phyloP scores from a whole-genome alignment of 2,329 filamentous ascomycete species.

The Colletotrichum filicis region DNA sequence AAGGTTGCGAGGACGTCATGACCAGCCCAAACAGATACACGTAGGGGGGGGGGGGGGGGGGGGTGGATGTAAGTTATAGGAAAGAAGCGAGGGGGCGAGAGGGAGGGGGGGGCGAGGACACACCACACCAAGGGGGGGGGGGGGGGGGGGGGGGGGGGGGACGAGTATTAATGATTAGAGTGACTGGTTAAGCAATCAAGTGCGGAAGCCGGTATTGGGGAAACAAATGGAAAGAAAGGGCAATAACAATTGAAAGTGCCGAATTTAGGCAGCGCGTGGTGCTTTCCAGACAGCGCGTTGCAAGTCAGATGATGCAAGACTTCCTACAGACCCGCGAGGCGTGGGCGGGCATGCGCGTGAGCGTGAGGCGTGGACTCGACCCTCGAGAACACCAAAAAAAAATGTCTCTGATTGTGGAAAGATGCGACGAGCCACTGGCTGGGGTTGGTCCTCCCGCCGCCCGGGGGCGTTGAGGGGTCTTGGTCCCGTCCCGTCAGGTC shows the following conservation, averaged over 20 bases:
- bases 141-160: not conserved
- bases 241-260: not conserved
- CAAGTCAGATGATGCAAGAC: constrained; percentile 26
- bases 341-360: not conserved
- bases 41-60: not conserved
- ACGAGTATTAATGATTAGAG: not conserved
- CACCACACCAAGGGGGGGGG: too few relatives aligned
- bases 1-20: constrained; percentile 30
- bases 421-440: constrained; percentile 26
- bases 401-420: constrained; percentile 26
- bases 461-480: constrained; percentile 1
- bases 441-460: not conserved
- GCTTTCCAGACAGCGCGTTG: not conserved
- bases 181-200: not conserved
- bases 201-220: not conserved
- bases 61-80: too few relatives aligned
- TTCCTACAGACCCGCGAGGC: too few relatives aligned
- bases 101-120: too few relatives aligned
- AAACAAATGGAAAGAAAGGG: not conserved
- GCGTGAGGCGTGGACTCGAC: constrained; percentile 26
- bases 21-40: constrained; percentile 1
- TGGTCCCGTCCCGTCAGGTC: constrained; percentile 2
- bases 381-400: constrained; percentile 11
- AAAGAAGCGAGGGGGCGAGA: too few relatives aligned
- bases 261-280: constrained; percentile 2